phyloP scores from a whole-genome alignment of 1,139 yeast species.

The Diutina sp. region DNA sequence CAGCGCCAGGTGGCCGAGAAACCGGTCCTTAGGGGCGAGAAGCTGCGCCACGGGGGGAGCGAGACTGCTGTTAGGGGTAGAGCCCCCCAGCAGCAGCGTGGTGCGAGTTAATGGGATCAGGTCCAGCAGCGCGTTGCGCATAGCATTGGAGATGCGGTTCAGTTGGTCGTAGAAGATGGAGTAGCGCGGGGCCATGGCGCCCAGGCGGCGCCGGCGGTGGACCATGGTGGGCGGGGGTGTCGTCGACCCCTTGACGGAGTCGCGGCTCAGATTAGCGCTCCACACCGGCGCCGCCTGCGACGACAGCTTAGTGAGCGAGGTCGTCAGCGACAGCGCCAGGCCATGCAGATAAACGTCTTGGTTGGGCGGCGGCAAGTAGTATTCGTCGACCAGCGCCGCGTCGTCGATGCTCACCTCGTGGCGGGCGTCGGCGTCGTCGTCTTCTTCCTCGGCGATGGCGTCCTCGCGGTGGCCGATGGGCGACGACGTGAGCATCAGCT shows the following conservation, averaged over 20 bases:
- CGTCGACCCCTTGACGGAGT: background rate
- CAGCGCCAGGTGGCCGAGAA: slow-evolving; percentile 2
- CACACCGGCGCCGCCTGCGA: background rate
- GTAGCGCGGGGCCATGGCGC: slow-evolving; percentile 1
- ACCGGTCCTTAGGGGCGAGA: slow-evolving; percentile 1
- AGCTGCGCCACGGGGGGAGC: slow-evolving; percentile 1
- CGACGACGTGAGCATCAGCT: background rate
- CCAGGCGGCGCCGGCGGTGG: slow-evolving; percentile 1
- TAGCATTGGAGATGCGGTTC: slow-evolving; percentile 1
- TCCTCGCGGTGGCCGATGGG: background rate
- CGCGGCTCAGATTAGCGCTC: background rate
- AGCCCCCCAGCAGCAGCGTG: background rate
- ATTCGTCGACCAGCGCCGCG: background rate
- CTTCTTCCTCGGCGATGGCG: slow-evolving; percentile 2
- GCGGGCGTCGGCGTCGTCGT: background rate
- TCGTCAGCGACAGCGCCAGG: slow-evolving; percentile 1
- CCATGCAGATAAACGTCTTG: background rate
- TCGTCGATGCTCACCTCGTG: slow-evolving; percentile 1
- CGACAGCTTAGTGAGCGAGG: background rate
- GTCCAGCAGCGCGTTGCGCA: background rate
- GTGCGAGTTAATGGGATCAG: slow-evolving; percentile 1
- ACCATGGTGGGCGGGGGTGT: background rate
- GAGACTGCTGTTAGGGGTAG: background rate
- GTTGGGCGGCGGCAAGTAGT: background rate
- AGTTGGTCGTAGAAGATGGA: slow-evolving; percentile 1